Base-by-base conservation (phyloP, 371 early-diverging fungal genomes). In the Saksenaea oblongispora region DNA sequence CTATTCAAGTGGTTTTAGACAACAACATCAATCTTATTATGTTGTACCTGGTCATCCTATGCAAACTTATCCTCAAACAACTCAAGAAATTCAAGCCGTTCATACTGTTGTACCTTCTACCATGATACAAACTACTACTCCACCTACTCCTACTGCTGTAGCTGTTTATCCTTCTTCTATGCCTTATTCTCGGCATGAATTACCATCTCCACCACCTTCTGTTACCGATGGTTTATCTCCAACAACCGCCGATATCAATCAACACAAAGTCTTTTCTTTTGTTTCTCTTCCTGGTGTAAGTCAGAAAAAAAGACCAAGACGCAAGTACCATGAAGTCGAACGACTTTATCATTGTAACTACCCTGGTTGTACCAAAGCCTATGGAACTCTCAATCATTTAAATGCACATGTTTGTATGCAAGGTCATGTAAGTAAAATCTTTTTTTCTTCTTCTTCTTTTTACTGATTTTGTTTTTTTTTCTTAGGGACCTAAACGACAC, bases 381-480 rank as follows among this genome's bases (percentile, higher is more conserved):
- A 90, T 64, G 91, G 91, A 35, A 90, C 91, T 1, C 68, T 90
- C 18, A 90, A 90, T 64, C 88, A 90, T 70, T 70, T 90, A 13
- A 90, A 90, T 64, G 86, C 88, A 18, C 91, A 90, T 64, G 87
- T 90, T 18, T 79, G 73, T 35, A 87, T 90, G 89, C 91, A 90
- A 67, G 79, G 79, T 62, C 91, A 90, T 61, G 91, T 78, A 78
- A 71, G 77, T 70, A 39, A 8, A n/a, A 13, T 8, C n/a, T 54
- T 24, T 28, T 5, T 36, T 34, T 17, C 31, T 54, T 18, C 31
- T 51, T 41, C 26, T 59, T 34, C 44, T 8, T 41, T 8, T 61
- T 56, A 62, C 60, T 44, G n/a, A 44, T 42, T 11, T 54, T 54
- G 24, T 9, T 22, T 31, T 26, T 27, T 36, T 56, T 35, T 28